These are phyloP conservation scores for Cenchrus purpureus DNA, from an alignment of 176 grass and related monocot species.

Conservation along the genomic window DNA sequence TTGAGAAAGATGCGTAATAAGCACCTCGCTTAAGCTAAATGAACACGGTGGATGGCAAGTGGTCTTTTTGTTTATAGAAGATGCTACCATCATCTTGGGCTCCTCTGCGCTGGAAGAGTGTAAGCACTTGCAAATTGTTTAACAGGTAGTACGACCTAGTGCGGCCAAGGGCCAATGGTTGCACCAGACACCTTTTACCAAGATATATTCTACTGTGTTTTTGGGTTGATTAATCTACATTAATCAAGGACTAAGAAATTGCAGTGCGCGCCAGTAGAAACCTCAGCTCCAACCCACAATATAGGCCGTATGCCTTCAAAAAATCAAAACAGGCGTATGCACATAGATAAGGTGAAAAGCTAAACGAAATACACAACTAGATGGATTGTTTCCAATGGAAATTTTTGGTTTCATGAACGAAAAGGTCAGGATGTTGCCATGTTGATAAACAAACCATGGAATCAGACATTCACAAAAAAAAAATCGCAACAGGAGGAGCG, in stretches of 20 bases:
- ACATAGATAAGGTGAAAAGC: too few relatives aligned
- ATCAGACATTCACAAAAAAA: too few relatives aligned
- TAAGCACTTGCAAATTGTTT: neutral
- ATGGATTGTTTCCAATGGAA: too few relatives aligned
- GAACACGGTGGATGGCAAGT: neutral
- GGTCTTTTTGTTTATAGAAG: neutral
- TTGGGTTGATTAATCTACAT: too few relatives aligned
- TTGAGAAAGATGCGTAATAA: neutral
- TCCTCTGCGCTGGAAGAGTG: neutral
- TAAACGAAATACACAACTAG: too few relatives aligned
- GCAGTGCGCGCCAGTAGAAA: neutral
- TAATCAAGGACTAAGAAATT: neutral
- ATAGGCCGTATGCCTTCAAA: too few relatives aligned
- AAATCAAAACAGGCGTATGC: too few relatives aligned
- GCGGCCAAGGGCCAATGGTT: neutral
- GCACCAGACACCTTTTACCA: neutral
- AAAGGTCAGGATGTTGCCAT: too few relatives aligned
- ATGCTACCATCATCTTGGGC: neutral
- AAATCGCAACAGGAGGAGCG: too few relatives aligned
- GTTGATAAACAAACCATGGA: too few relatives aligned
- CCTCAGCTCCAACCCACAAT: too few relatives aligned
- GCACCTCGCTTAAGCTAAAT: neutral
- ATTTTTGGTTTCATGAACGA: too few relatives aligned
- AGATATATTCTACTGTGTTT: neutral
- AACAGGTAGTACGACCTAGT: neutral